Evolutionary conservation across 352 stramenopile species (phyloP), one percentile per base, ranked within the genome.

Genomic region (Globisporangium irregulare): DNA sequence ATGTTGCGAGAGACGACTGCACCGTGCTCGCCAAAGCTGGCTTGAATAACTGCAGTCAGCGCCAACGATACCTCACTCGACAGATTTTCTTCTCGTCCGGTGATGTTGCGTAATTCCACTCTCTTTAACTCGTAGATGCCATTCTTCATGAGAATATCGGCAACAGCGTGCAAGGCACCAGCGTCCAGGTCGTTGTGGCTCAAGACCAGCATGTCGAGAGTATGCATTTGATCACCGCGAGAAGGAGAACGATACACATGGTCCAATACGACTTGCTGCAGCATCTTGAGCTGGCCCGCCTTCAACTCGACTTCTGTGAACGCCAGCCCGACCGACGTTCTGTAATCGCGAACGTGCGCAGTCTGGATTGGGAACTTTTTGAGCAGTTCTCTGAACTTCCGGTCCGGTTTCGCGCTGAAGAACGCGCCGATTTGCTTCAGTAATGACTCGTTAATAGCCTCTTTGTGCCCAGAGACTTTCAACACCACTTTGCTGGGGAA

Each of bases 181-280:
- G 48, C 48, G n/a, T 25, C n/a, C 48, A 55, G 20, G 20, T 55
- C 48, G n/a, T 55, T 55, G 48, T 55, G 20, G 48, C n/a, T 55
- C 20, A 55, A 55, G 48, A 27, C 48, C 48, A 55, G 48, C n/a
- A 27, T 55, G n/a, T 55, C n/a, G 6, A 55, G 48, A 14, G 7
- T 14, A 8, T 27, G 14, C n/a, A 4, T 15, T 20, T 27, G 48
- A 7, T 55, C 48, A n/a, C 5, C 12, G 18, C 12, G 38, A 46
- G 38, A 46, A 7, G 12, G 4, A 46, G 12, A 46, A 4, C 38
- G 7, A 9, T n/a, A 25, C n/a, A 27, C 48, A 27, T 55, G 20
- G 48, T 55, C n/a, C 20, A 55, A n/a, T 3, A 55, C 48, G 2
- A 55, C 12, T 27, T 25, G 20, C 48, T 55, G 48, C 20, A 55